Base-by-base conservation (phyloP, 441 rosid species). In the Erodium chrysanthum region DNA sequence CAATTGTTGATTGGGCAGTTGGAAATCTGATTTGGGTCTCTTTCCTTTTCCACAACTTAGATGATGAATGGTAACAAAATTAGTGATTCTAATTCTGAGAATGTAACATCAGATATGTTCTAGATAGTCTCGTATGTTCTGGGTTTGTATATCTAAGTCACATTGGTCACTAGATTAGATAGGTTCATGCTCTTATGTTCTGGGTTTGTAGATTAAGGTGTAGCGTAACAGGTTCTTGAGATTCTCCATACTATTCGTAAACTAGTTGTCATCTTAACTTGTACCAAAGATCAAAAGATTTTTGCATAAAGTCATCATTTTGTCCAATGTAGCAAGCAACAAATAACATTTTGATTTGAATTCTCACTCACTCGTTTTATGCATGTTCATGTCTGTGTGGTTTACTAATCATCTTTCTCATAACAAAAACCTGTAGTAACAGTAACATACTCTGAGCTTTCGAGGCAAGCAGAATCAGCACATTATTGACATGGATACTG, bases 401-500 rank as follows among this genome's bases (percentile, higher is more conserved):
- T 40, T 40, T 40, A 40, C 46, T 40, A 40, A 40, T 40, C 9
- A 40, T 40, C 46, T 11, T 40, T 40, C 11, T 40, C 46, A 40
- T 40, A 10, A 11, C 11, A 0, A 0, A 7, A 2, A 40, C 46
- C 8, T 11, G 9, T 40, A n/a, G n/a, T n/a, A n/a, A 11, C 8
- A 40, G 46, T 40, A 1, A 11, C 46, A 40, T 10, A 40, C 46
- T 40, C 46, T 8, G 46, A 40, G 46, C 7, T 7, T 11, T 40
- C 5, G 8, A 8, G 8, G 46, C 29, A 27, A 27, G 3, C 29
- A 27, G 1, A 27, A 27, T 27, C 3, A 27, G 29, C 29, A 40
- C 11, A 40, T 11, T 40, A 40, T 40, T 40, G 46, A 40, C 11
- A 40, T 40, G 46, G 92, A 86, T 8, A 40, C 46, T 40, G 46